A percentile compares a stretch with the other conserved stretches of the same genome.
These are phyloP conservation scores for Cenchrus purpureus DNA, from an alignment of 176 grass and related monocot species.

Conservation along the genomic window DNA sequence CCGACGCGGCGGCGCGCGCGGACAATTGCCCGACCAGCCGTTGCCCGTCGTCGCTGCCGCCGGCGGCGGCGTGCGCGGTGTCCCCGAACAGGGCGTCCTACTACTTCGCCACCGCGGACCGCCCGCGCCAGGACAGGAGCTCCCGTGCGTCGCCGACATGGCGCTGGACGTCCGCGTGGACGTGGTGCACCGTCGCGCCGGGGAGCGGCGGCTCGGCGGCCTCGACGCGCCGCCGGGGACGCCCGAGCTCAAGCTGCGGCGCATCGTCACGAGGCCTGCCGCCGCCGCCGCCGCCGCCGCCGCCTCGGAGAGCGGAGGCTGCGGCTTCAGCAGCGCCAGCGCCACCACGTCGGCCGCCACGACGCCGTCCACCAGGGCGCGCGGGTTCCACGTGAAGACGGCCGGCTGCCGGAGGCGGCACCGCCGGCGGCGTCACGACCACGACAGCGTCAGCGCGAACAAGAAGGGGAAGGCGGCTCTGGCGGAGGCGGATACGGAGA, in stretches of 20 bases:
- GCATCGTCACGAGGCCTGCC: slow-evolving; percentile 61
- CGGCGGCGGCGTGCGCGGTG: slow-evolving; percentile 6
- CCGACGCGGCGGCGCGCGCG: background rate
- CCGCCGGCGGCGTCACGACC: background rate
- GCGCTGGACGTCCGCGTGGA: slow-evolving; percentile 45
- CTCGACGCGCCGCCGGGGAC: slow-evolving; percentile 50
- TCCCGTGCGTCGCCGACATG: slow-evolving; percentile 18
- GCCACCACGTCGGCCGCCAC: slow-evolving; percentile 47
- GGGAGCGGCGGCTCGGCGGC: slow-evolving; percentile 31
- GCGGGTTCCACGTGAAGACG: slow-evolving; percentile 43
- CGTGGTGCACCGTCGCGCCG: slow-evolving; percentile 36
- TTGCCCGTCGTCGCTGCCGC: background rate
- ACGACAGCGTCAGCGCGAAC: background rate
- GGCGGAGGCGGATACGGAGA: background rate
- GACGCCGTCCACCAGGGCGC: slow-evolving; percentile 52
- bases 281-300: background rate
- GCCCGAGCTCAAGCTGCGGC: slow-evolving; percentile 73
- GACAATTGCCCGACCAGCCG: background rate
- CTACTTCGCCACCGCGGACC: slow-evolving; percentile 67
- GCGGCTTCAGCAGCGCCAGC: slow-evolving; percentile 13
- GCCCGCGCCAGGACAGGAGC: slow-evolving; percentile 40
- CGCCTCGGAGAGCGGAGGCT: background rate
- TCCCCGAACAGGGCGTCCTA: slow-evolving; percentile 75
- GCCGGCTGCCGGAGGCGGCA: background rate
- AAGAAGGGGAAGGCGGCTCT: slow-evolving; percentile 8